Conservation (phyloP, 768 basidiomycete species). For the Aureoboletus auriporus region DNA sequence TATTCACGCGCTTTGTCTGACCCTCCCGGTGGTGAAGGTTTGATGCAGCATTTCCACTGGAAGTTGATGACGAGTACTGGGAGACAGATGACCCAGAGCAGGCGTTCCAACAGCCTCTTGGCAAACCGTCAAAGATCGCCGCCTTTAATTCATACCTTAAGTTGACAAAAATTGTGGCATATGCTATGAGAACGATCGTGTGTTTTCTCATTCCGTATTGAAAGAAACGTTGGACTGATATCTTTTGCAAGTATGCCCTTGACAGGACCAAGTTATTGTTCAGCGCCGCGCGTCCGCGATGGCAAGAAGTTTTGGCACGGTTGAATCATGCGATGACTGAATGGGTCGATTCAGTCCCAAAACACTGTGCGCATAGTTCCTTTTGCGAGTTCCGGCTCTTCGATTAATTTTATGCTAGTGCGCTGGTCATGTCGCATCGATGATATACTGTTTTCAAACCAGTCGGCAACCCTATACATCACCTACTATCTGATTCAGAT, state of each 20-base stretch:
- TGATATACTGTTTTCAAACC: conserved; percentile 46
- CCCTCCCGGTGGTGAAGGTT: conserved; percentile 62
- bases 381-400: neutral
- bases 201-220: conserved; percentile 20
- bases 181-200: conserved; percentile 66
- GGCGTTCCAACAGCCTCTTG: conserved; percentile 66
- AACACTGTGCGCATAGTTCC: conserved; percentile 48
- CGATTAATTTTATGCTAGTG: conserved; percentile 33
- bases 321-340: conserved; percentile 66
- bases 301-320: conserved; percentile 60
- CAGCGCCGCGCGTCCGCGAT: conserved; percentile 48
- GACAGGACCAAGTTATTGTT: conserved; percentile 57
- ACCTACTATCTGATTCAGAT: conserved; percentile 63
- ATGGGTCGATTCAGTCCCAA: conserved; percentile 68
- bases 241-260: conserved; percentile 53
- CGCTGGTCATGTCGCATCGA: conserved; percentile 54
- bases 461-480: conserved; percentile 54
- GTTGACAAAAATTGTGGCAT: conserved; percentile 66
- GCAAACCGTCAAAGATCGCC: conserved; percentile 51
- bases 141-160: conserved; percentile 64
- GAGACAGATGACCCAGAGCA: conserved; percentile 42
- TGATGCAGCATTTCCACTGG: conserved; percentile 76
- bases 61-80: conserved; percentile 85
- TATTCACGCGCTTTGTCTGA: conserved; percentile 3
- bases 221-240: neutral